A percentile compares a stretch with the other conserved stretches of the same genome.
These are phyloP conservation scores for Hyphopichia burtonii DNA, from an alignment of 1,139 yeast species.

Conservation along the genomic window DNA sequence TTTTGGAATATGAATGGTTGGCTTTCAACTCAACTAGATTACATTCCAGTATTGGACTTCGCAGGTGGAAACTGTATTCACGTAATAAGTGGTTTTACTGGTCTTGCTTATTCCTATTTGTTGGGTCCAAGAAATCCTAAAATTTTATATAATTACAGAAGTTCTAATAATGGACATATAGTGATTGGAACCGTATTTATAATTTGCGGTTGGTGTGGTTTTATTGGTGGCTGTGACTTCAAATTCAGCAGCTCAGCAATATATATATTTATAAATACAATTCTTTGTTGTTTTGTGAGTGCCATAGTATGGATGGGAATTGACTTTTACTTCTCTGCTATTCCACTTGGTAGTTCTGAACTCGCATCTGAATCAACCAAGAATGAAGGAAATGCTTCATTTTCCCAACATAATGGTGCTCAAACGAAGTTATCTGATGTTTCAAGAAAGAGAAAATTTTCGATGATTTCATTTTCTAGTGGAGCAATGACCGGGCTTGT, in stretches of 20 bases:
- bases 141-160: conserved; percentile 36
- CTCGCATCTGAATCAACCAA: background rate
- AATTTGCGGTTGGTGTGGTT: conserved; percentile 46
- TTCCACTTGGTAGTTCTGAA: conserved; percentile 31
- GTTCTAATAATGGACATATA: conserved; percentile 40
- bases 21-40: conserved; percentile 41
- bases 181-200: conserved; percentile 52
- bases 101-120: conserved; percentile 57
- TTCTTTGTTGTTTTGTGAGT: conserved; percentile 36
- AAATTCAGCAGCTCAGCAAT: conserved; percentile 36
- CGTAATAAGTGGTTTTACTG: conserved; percentile 57
- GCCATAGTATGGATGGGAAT: conserved; percentile 39
- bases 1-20: conserved; percentile 63
- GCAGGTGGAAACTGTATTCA: conserved; percentile 71
- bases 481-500: conserved; percentile 47
- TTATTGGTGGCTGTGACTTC: conserved; percentile 45
- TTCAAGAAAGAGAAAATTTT: conserved; percentile 24
- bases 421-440: background rate
- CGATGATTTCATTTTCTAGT: conserved; percentile 42
- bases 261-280: conserved; percentile 34
- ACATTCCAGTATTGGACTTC: conserved; percentile 55
- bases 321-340: conserved; percentile 40
- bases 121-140: conserved; percentile 54
- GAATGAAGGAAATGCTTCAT: background rate
- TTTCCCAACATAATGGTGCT: too few relatives aligned